Evolutionary conservation across 2,329 filamentous ascomycete species (phyloP), one percentile per base, ranked within the genome.

Genomic region (Exophiala lecanii-corni): DNA sequence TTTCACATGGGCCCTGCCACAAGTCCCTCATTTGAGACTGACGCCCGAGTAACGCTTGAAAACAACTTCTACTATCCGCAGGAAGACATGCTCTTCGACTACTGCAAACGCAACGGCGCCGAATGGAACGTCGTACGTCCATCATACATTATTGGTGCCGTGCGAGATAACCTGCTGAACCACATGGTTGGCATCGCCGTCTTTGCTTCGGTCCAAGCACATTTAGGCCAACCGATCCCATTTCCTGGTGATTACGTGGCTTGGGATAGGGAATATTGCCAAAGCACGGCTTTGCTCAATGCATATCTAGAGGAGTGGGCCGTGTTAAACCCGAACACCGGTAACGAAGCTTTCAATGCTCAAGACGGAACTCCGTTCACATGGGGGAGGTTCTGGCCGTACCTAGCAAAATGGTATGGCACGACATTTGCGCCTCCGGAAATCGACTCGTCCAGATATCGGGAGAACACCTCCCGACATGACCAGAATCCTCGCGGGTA

Each of bases 61-160:
- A 64, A 66, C 3, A 76, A 76, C 56, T 76, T 77, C 57, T 77
- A 76, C 62, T 76, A 75, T 49, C 57, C 63, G 0, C 73, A 77
- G 59, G 72, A 76, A 59, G 73, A 76, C 47, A 55, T 62, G 4
- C 63, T 77, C 2, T 61, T 53, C 35, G 54, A 58, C 1, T 76
- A 64, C 51, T 71, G 70, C 56, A 50, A 60, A 20, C 49, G 57
- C 2, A 55, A 67, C 9, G 51, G 43, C 9, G 58, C 64, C 4
- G 47, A 49, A 16, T 76, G 68, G 68, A 74, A 68, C 46, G 58
- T 74, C 9, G 65, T 65, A 13, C 67, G 69, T 40, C 73, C 73
- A 0, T 65, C 64, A 0, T 68, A 62, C 52, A 71, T 77, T 41
- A 58, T 72, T 21, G 73, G 72, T 10, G 69, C 70, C 1, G 70